Evolutionary conservation across 805 yeast species (phyloP).

Genomic region (Aciculoconidium aculeatum): DNA sequence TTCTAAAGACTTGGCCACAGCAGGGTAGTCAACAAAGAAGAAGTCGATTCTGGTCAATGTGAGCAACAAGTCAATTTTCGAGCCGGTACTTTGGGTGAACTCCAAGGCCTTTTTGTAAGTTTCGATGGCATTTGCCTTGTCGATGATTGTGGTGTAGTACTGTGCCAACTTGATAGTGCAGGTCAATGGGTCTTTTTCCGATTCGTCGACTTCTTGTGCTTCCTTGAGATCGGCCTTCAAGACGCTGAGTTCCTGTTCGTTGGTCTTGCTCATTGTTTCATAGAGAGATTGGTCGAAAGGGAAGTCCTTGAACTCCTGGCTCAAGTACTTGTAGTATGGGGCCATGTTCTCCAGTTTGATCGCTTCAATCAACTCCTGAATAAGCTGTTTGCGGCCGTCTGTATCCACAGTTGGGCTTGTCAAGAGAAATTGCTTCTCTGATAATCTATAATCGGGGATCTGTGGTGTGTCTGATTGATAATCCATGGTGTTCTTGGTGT

Average conservation of each 20-base stretch:
- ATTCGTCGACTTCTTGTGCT: slow-evolving; percentile 68
- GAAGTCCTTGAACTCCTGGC: slow-evolving; percentile 29
- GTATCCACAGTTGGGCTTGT: slow-evolving; percentile 28
- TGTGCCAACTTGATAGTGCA: slow-evolving; percentile 81
- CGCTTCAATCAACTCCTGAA: slow-evolving; percentile 39
- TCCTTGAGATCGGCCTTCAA: slow-evolving; percentile 50
- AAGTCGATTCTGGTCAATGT: slow-evolving; percentile 86
- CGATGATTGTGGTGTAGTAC: slow-evolving; percentile 81
- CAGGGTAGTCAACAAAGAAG: slow-evolving; percentile 72
- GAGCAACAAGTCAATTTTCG: slow-evolving; percentile 80
- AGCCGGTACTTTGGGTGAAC: slow-evolving; percentile 78
- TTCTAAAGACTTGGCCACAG: slow-evolving; percentile 67
- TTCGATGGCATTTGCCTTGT: slow-evolving; percentile 59
- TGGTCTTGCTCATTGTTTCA: slow-evolving; percentile 43
- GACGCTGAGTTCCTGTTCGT: slow-evolving; percentile 49
- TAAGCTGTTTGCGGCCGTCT: slow-evolving; percentile 8
- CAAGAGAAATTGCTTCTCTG: slow-evolving; percentile 73
- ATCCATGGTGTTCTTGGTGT: slow-evolving; percentile 17
- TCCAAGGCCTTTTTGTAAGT: slow-evolving; percentile 70
- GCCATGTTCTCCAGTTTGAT: slow-evolving; percentile 65
- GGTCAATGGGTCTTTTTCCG: slow-evolving; percentile 75
- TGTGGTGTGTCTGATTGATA: slow-evolving; percentile 46
- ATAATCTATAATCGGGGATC: slow-evolving; percentile 76
- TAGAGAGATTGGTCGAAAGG: slow-evolving; percentile 60
- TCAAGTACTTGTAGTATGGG: slow-evolving; percentile 72